A percentile compares a stretch with the other conserved stretches of the same genome.
Evolutionary conservation across 352 stramenopile species (phyloP).

Genomic region (Pythium utonaiense): DNA sequence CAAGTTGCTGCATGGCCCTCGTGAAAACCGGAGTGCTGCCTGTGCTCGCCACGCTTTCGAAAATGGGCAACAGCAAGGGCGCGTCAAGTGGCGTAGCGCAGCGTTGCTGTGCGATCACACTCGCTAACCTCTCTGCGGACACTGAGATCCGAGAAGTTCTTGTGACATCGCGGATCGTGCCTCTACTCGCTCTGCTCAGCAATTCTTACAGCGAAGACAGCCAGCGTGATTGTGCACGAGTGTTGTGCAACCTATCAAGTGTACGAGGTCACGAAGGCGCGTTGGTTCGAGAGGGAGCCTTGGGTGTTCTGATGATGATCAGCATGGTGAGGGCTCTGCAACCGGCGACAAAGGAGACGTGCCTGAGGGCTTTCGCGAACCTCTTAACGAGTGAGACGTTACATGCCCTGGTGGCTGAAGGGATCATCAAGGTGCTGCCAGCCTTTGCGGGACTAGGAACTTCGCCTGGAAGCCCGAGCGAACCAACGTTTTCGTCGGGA

Average conservation of each 20-base stretch:
- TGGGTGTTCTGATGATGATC: slow-evolving; percentile 79
- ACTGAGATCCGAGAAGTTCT: slow-evolving; percentile 44
- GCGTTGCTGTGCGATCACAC: slow-evolving; percentile 63
- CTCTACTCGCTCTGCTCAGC: slow-evolving; percentile 53
- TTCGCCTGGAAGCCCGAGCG: not conserved
- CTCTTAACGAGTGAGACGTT: slow-evolving; percentile 59
- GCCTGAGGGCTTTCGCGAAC: slow-evolving; percentile 59
- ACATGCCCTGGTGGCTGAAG: slow-evolving; percentile 57
- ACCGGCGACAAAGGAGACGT: slow-evolving; percentile 63
- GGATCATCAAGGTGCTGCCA: slow-evolving; percentile 62
- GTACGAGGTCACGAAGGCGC: slow-evolving; percentile 40
- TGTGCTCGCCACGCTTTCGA: slow-evolving; percentile 53
- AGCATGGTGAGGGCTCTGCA: slow-evolving; percentile 67
- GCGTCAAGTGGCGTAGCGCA: slow-evolving; percentile 29
- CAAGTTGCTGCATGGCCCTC: slow-evolving; percentile 49
- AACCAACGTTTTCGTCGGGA: slow-evolving; percentile 6
- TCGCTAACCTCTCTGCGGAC: slow-evolving; percentile 63
- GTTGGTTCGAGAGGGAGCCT: slow-evolving; percentile 53
- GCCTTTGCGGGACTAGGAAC: slow-evolving; percentile 32
- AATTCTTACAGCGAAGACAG: slow-evolving; percentile 84
- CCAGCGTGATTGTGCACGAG: slow-evolving; percentile 67
- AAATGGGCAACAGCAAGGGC: slow-evolving; percentile 39
- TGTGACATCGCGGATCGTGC: slow-evolving; percentile 41
- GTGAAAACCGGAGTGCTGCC: slow-evolving; percentile 49
- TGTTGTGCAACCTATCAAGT: slow-evolving; percentile 71